Evolutionary conservation across 2,329 filamentous ascomycete species (phyloP).

Genomic region (Beauveria scarabaeidicola): DNA sequence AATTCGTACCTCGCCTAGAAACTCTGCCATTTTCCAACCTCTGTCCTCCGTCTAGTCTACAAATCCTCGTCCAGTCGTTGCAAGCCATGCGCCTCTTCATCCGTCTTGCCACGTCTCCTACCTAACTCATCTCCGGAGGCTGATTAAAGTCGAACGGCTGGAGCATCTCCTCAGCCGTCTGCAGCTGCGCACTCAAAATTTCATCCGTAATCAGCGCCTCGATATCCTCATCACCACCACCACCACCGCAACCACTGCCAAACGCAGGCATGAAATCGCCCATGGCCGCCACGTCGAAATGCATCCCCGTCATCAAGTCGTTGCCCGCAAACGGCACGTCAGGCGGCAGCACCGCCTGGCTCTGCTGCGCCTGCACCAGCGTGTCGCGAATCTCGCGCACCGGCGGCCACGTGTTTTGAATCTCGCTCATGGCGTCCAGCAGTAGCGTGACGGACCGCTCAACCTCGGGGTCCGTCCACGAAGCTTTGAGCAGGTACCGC

Average conservation of each 20-base stretch:
- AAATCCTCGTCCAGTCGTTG: not conserved
- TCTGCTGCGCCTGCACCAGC: slow-evolving; percentile 22
- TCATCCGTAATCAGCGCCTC: slow-evolving; percentile 28
- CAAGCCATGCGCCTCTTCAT: not conserved
- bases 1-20: not conserved
- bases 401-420: slow-evolving; percentile 41
- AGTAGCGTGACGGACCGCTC: slow-evolving; percentile 39
- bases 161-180: slow-evolving; percentile 18
- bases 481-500: slow-evolving; percentile 30
- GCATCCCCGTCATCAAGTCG: slow-evolving; percentile 26
- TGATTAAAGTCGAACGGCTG: slow-evolving; percentile 26
- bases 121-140: slow-evolving; percentile 2
- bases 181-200: slow-evolving; percentile 26
- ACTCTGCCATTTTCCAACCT: too few relatives aligned
- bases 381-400: slow-evolving; percentile 33
- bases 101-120: not conserved
- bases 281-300: slow-evolving; percentile 19
- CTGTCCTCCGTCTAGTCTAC: too few relatives aligned
- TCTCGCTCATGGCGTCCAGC: slow-evolving; percentile 41
- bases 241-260: not conserved
- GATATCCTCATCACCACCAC: slow-evolving; percentile 18
- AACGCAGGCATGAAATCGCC: slow-evolving; percentile 18
- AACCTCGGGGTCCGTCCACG: slow-evolving; percentile 37
- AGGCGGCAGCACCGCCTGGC: slow-evolving; percentile 22
- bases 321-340: slow-evolving; percentile 24